phyloP scores from a whole-genome alignment of 495 filamentous ascomycete species.

The Pyrenopolyporus hunteri region DNA sequence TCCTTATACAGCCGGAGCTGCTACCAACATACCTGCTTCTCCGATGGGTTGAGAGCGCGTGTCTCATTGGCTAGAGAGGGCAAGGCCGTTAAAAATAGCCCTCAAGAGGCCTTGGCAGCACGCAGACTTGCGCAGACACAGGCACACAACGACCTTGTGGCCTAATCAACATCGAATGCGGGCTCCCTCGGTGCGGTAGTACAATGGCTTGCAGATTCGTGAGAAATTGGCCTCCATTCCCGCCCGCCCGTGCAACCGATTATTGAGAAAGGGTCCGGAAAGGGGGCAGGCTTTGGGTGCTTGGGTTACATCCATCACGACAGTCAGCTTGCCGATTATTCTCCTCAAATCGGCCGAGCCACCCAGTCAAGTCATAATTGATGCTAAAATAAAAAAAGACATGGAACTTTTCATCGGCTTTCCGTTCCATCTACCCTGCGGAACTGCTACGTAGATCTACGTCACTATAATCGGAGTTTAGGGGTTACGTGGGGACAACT shows the following conservation, averaged over 20 bases:
- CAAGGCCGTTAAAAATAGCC: constrained; percentile 29
- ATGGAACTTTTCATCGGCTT: constrained; percentile 9
- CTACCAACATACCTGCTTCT: constrained; percentile 3
- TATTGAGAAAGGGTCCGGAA: constrained; percentile 7
- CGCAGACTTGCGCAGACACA: no score
- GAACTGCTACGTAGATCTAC: no score
- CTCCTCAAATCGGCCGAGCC: constrained; percentile 30
- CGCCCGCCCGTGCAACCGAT: constrained; percentile 30
- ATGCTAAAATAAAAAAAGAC: constrained; percentile 15
- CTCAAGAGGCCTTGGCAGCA: constrained; percentile 23
- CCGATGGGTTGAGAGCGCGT: not conserved
- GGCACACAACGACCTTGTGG: not conserved
- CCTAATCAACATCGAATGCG: constrained; percentile 6
- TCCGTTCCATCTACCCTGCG: constrained; percentile 1
- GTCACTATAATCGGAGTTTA: no score
- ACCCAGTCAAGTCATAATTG: constrained; percentile 11
- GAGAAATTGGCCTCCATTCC: constrained; percentile 32
- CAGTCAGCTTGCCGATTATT: constrained; percentile 31
- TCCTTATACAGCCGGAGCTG: constrained; percentile 11
- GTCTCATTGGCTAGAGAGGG: constrained; percentile 16
- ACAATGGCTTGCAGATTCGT: constrained; percentile 33
- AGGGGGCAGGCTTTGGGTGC: constrained; percentile 4
- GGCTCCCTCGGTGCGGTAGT: constrained; percentile 7
- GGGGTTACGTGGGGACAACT: not conserved
- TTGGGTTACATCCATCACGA: constrained; percentile 34